A percentile compares a stretch with the other conserved stretches of the same genome.
These are phyloP conservation scores for Quercus bicolor DNA, from an alignment of 306 rosid species.

Conservation along the genomic window DNA sequence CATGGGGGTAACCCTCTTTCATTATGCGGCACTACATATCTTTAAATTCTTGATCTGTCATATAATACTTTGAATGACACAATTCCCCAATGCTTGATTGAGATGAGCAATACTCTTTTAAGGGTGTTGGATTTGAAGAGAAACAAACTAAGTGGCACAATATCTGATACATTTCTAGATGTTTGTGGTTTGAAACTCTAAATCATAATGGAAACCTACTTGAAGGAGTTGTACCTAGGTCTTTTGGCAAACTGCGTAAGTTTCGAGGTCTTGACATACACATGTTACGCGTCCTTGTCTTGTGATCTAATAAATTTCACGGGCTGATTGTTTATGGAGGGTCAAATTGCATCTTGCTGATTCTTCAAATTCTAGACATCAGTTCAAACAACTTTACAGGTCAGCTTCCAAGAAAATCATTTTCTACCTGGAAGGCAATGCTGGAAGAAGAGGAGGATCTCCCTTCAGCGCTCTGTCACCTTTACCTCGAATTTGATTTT, in stretches of 20 bases:
- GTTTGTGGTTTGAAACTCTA: slow-evolving; percentile 22
- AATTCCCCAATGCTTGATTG: slow-evolving; percentile 29
- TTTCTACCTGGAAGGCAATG: slow-evolving; percentile 46
- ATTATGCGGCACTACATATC: not conserved
- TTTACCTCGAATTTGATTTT: not conserved
- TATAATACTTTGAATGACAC: not conserved
- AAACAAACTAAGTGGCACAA: not conserved
- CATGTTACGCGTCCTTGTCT: slow-evolving; percentile 36
- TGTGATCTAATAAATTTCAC: slow-evolving; percentile 35
- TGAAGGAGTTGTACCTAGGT: slow-evolving; percentile 31
- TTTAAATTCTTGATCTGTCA: slow-evolving; percentile 12
- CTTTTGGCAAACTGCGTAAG: slow-evolving; percentile 17
- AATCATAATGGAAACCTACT: slow-evolving; percentile 26
- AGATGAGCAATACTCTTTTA: not conserved
- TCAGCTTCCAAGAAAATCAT: slow-evolving; percentile 9
- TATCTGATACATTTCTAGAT: slow-evolving; percentile 14
- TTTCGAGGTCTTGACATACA: slow-evolving; percentile 27
- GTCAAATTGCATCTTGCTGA: not conserved
- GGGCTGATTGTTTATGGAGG: not conserved
- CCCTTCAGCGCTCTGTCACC: not conserved
- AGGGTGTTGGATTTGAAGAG: too few species aligned
- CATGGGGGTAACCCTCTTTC: not conserved
- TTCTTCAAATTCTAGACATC: not conserved
- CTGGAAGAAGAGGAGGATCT: slow-evolving; percentile 13
- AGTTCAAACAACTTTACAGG: slow-evolving; percentile 36